phyloP scores from a whole-genome alignment of 106 monocot species.

The Dendrobium nobile region DNA sequence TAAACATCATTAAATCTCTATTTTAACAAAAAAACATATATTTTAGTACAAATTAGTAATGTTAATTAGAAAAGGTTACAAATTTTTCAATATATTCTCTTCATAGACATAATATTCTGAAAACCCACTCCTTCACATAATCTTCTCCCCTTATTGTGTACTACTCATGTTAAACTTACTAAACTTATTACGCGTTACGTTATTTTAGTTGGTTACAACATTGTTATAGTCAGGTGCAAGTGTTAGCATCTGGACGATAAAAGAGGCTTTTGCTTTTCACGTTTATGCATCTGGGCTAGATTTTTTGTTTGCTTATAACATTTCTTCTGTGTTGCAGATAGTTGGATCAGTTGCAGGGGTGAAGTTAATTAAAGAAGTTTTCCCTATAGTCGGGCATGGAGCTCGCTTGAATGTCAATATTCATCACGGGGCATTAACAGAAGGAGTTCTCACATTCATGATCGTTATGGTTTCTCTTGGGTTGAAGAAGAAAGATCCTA shows the following conservation, averaged over 20 bases:
- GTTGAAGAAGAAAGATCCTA: constrained; percentile 59
- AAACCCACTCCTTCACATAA: neutral
- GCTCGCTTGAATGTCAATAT: constrained; percentile 66
- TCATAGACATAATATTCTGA: neutral
- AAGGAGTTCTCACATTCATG: constrained; percentile 76
- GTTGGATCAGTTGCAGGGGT: constrained; percentile 68
- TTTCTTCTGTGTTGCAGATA: constrained; percentile 26
- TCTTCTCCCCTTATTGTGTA: neutral
- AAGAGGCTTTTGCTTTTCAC: neutral
- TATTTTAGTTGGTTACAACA: neutral
- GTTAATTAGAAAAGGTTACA: too few relatives aligned
- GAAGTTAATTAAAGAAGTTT: constrained; percentile 30
- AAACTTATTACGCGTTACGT: neutral
- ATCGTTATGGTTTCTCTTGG: constrained; percentile 58
- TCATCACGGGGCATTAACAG: constrained; percentile 80
- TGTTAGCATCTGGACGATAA: neutral
- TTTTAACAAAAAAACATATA: too few relatives aligned
- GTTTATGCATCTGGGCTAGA: neutral
- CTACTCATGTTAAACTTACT: neutral
- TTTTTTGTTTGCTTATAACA: neutral
- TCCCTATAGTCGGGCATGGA: constrained; percentile 71
- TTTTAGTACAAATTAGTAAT: too few relatives aligned
- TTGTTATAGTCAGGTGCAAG: neutral
- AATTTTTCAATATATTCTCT: neutral
- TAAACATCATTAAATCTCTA: too few relatives aligned